Conservation (phyloP, 495 filamentous ascomycete genomes). For the Xanthoparmelia taractica region DNA sequence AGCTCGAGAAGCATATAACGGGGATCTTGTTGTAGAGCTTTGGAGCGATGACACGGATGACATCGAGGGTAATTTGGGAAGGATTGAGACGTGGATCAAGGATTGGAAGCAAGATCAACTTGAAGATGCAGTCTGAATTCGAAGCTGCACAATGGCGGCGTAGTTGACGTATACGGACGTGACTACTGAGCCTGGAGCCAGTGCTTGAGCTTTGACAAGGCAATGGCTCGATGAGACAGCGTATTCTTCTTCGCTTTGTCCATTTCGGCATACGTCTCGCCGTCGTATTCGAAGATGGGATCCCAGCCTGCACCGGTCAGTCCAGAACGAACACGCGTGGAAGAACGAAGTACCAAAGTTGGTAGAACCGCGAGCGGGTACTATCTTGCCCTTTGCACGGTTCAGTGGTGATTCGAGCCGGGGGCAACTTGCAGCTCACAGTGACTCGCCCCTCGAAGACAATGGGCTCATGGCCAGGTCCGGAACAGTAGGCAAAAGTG, state of each 20-base stretch:
- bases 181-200: conserved; percentile 51
- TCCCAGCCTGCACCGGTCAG: conserved; percentile 65
- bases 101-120: conserved; percentile 64
- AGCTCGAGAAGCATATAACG: conserved; percentile 76
- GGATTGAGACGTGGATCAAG: conserved; percentile 73
- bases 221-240: conserved; percentile 83
- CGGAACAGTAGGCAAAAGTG: conserved; percentile 86
- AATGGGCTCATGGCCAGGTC: conserved; percentile 76
- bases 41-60: conserved; percentile 73
- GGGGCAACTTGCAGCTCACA: conserved; percentile 28
- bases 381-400: conserved; percentile 55
- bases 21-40: conserved; percentile 85
- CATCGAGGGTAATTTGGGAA: conserved; percentile 76
- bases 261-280: conserved; percentile 97
- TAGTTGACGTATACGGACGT: neutral
- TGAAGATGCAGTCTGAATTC: conserved; percentile 5
- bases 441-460: conserved; percentile 84
- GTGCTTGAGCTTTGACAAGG: conserved; percentile 70
- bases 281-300: conserved; percentile 89
- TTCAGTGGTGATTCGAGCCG: conserved; percentile 9
- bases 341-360: conserved; percentile 63
- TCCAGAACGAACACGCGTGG: neutral
- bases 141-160: neutral
- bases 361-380: conserved; percentile 62
- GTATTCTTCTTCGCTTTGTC: conserved; percentile 83